Base-by-base conservation (phyloP, 2,329 filamentous ascomycete genomes). In the Onygena corvina region DNA sequence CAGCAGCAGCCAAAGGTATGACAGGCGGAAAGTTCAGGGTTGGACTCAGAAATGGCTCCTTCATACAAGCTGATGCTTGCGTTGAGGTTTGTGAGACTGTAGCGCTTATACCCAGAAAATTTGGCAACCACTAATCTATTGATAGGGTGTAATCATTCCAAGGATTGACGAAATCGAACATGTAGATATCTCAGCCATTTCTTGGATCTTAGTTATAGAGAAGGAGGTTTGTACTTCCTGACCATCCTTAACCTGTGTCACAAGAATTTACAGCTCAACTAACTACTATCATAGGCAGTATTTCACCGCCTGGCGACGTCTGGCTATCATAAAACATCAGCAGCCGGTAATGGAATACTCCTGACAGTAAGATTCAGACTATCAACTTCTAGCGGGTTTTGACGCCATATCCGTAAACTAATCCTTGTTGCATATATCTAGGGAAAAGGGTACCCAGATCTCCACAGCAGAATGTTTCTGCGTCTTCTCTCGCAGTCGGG, bases 381-480 rank as follows among this genome's bases (percentile, higher is more conserved):
- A 20, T 34, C 3, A 53, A 36, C 44, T 40, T 50, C 27, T 25
- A n/a, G 11, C 11, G 14, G 38, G 5, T 31, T 1, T 2, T 18
- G 40, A 40, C 1, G 33, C 40, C 16, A 18, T 23, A 14, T 14
- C 12, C 8, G 9, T 6, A 38, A 3, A 27, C 16, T 25, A 42
- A 14, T 16, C 36, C 25, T 25, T 42, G 18, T 25, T 11, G 20
- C 27, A 1, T 7, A n/a, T 20, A 50, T 31, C 7, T 46, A 79
- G 75, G 79, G 73, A 0, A 82, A 82, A 68, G 79, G 79, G 2
- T 82, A 81, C 56, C 79, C 79, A 1, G 79, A 83, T 56, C 61
- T 82, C 21, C 66, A 69, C 27, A 79, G 77, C 6, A 70, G 78
- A 31, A 65, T 64, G 1, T 75, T 82, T 54, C 60, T 80, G 27